Evolutionary conservation across 352 stramenopile species (phyloP).

Genomic region (Phytopythium aichiense): DNA sequence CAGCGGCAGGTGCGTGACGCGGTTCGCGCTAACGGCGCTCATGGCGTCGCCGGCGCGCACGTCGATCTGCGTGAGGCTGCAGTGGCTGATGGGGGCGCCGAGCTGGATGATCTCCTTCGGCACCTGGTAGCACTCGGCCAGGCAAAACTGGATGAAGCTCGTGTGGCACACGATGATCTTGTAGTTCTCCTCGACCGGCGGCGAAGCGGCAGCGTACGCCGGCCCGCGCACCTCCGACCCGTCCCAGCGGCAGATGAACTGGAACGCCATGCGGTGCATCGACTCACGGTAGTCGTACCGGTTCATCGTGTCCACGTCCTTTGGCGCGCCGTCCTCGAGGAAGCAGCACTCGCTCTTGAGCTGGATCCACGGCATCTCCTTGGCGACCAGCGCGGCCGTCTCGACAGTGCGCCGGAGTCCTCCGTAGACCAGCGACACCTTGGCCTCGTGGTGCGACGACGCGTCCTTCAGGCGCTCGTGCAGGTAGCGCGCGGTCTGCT

Average conservation of each 20-base stretch:
- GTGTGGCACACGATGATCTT: constrained; percentile 74
- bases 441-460: constrained; percentile 14
- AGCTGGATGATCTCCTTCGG: constrained; percentile 76
- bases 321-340: constrained; percentile 68
- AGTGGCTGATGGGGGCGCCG: constrained; percentile 66
- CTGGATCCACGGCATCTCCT: constrained; percentile 63
- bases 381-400: constrained; percentile 52
- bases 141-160: constrained; percentile 76
- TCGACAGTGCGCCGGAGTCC: constrained; percentile 62
- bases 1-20: constrained; percentile 60
- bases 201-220: constrained; percentile 22
- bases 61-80: constrained; percentile 72
- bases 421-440: constrained; percentile 67
- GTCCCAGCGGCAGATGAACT: constrained; percentile 62
- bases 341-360: constrained; percentile 63
- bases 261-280: constrained; percentile 76
- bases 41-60: constrained; percentile 44
- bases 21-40: constrained; percentile 52
- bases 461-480: constrained; percentile 36
- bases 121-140: constrained; percentile 59
- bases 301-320: constrained; percentile 41
- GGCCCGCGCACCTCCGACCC: constrained; percentile 20
- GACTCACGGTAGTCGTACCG: constrained; percentile 70
- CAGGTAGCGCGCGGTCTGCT: constrained; percentile 46
- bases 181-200: constrained; percentile 21